Base-by-base conservation (phyloP, 768 basidiomycete genomes). In the Suillus hirtellus region DNA sequence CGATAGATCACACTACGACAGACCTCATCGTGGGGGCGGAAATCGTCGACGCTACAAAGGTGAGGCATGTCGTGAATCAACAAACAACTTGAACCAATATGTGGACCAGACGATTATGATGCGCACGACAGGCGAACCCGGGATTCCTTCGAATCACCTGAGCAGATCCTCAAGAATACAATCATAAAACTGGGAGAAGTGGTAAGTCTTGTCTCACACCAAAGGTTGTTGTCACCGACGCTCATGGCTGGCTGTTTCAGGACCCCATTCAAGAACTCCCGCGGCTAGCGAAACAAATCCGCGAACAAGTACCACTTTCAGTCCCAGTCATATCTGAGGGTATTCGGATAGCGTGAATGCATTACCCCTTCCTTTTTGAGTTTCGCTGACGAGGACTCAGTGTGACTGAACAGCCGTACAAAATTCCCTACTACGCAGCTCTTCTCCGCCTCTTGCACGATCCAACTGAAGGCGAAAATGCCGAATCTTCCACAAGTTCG, bases 321-420 rank as follows among this genome's bases (percentile, higher is more conserved):
- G 78, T 92, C n/a, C 74, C 88, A 43, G 80, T 80, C 17, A 75
- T 93, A 40, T 85, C 91, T 0, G 92, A 93, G 68, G 88, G 88
- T 10, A 83, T 94, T 73, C 87, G 90, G 52, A 79, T 88, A 73
- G 89, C 84, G 93, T 90, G 63, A 64, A 64, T 24, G 10, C 4
- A 10, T 52, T 21, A 2, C 44, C n/a, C 35, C 24, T 61, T 7
- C 44, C 14, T 9, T 14, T 19, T 59, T 35, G 24, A 59, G 19
- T 19, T 59, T 54, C 60, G 62, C 59, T 74, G 54, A 66, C 50
- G 21, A 14, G 14, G 52, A 5, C 42, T 21, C 71, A 95, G 93
- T 58, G 86, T 93, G 60, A 93, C 90, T 1, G 93, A 98, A 76
- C 91, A 97, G 69, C 95, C 96, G 0, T 95, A 87, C 81, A 99